A percentile compares a stretch with the other conserved stretches of the same genome.
Conservation (phyloP, 257 asterid species). For the Linderniella brevidens region DNA sequence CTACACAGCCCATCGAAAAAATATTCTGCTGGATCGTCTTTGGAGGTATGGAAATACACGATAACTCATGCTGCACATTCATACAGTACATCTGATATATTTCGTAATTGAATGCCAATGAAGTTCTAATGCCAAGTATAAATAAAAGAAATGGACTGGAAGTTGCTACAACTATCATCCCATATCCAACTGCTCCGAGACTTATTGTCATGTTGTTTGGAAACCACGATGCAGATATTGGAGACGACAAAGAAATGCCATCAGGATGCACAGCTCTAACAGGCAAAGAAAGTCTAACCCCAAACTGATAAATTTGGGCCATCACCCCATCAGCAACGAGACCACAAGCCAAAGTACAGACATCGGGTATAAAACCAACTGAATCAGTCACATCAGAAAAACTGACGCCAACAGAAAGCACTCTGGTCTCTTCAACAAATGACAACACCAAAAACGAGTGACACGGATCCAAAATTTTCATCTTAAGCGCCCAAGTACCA, state of each 20-base stretch:
- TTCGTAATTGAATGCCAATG: conserved; percentile 27
- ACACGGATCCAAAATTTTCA: conserved; percentile 49
- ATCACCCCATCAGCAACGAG: conserved; percentile 60
- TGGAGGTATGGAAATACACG: conserved; percentile 77
- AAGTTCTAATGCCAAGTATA: conserved; percentile 58
- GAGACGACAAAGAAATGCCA: conserved; percentile 38
- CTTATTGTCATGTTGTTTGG: conserved; percentile 62
- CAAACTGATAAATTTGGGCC: conserved; percentile 68
- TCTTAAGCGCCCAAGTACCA: conserved; percentile 80
- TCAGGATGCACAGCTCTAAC: conserved; percentile 29
- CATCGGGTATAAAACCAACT: conserved; percentile 73
- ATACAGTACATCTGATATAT: conserved; percentile 58
- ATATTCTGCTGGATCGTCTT: conserved; percentile 23
- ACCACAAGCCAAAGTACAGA: conserved; percentile 94
- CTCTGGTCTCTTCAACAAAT: conserved; percentile 94
- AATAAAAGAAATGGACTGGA: conserved; percentile 66
- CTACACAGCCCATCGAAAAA: conserved; percentile 20
- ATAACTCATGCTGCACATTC: conserved; percentile 70
- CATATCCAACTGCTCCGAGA: conserved; percentile 86
- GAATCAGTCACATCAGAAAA: conserved; percentile 88
- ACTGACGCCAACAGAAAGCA: conserved; percentile 89
- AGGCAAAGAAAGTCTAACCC: conserved; percentile 76
- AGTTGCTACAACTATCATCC: conserved; percentile 66
- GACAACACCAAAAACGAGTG: conserved; percentile 88
- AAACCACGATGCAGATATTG: conserved; percentile 54